A percentile compares a stretch with the other conserved stretches of the same genome.
Conservation (phyloP, 108 stramenopile genomes). For the Discostella stelligeroides region DNA sequence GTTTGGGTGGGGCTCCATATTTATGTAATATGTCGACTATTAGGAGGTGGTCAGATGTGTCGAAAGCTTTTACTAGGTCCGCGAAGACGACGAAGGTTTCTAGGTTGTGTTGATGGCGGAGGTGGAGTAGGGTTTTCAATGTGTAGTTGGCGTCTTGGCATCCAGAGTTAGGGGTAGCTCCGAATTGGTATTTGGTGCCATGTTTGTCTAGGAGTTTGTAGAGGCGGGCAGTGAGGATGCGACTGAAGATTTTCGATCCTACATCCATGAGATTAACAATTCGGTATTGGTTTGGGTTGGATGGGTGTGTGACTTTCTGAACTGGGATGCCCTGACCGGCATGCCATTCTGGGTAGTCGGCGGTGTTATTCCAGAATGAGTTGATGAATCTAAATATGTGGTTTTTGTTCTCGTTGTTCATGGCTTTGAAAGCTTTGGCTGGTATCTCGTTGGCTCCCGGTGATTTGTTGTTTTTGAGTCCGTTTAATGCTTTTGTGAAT, state of each 20-base stretch:
- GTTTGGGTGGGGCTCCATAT: constrained; percentile 16
- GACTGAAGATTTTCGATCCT: constrained; percentile 5
- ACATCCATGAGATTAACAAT: constrained; percentile 19
- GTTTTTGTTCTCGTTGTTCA: background rate
- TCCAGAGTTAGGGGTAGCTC: constrained; percentile 6
- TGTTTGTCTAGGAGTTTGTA: background rate
- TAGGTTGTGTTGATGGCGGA: background rate
- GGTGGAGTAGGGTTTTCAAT: constrained; percentile 19
- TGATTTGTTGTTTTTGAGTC: constrained; percentile 17
- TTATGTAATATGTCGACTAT: constrained; percentile 7
- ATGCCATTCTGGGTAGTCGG: constrained; percentile 14
- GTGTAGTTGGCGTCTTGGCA: constrained; percentile 6
- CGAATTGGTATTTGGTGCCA: constrained; percentile 17
- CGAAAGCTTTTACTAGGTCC: constrained; percentile 30
- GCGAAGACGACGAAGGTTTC: constrained; percentile 17
- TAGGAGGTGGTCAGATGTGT: constrained; percentile 19
- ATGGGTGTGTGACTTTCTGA: background rate
- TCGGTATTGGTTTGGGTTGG: constrained; percentile 19
- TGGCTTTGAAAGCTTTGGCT: constrained; percentile 11
- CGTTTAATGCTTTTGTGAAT: background rate
- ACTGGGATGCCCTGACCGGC: background rate
- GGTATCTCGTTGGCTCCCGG: constrained; percentile 14
- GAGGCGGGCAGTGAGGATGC: background rate
- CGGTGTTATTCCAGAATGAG: constrained; percentile 4
- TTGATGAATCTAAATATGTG: background rate